Evolutionary conservation across 495 filamentous ascomycete genomes (phyloP).

Genomic region (Chaetomidium leptoderma): DNA sequence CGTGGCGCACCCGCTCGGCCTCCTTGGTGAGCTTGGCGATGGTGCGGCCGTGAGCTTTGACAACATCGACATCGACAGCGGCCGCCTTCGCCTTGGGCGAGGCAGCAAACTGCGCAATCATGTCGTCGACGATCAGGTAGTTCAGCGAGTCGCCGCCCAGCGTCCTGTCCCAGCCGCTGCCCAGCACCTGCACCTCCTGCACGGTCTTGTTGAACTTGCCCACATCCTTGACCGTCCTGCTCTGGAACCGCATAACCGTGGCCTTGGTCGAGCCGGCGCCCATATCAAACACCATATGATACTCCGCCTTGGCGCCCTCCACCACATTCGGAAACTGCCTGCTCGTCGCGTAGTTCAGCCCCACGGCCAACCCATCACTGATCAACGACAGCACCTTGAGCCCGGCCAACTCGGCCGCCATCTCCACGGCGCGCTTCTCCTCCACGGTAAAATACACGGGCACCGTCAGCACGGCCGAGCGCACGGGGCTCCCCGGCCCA

Average conservation of each 20-base stretch:
- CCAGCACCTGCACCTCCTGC: conserved; percentile 85
- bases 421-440: conserved; percentile 75
- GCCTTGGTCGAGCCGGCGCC: conserved; percentile 95
- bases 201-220: conserved; percentile 95
- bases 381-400: conserved; percentile 78
- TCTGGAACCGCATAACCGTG: conserved; percentile 87
- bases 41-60: conserved; percentile 75
- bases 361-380: conserved; percentile 88
- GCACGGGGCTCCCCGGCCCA: conserved; percentile 67
- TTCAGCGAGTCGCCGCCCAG: conserved; percentile 91
- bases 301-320: conserved; percentile 82
- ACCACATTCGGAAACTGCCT: conserved; percentile 80
- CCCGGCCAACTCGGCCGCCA: conserved; percentile 83
- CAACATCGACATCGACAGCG: conserved; percentile 51
- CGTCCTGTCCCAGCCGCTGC: conserved; percentile 80
- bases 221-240: conserved; percentile 81
- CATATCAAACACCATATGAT: conserved; percentile 95
- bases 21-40: conserved; percentile 89
- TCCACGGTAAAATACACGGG: conserved; percentile 87
- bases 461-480: conserved; percentile 82
- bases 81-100: conserved; percentile 65
- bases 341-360: conserved; percentile 88
- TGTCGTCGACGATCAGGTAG: conserved; percentile 78
- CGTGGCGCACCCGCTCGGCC: conserved; percentile 78
- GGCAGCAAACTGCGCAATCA: conserved; percentile 72